Conservation (phyloP, 73 alveolate species). For the Paramecium octaurelia region DNA sequence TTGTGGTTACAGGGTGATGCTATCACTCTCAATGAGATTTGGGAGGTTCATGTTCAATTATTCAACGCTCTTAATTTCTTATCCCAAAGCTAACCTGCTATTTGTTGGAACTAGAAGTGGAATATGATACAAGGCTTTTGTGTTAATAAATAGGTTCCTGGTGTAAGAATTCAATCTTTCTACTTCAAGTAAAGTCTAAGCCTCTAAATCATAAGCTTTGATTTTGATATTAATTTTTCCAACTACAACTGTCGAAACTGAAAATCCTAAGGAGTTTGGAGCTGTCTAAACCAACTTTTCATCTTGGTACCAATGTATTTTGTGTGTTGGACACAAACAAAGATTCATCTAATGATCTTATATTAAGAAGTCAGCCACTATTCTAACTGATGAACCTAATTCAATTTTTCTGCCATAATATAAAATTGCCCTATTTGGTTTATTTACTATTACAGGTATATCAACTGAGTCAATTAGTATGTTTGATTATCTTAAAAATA, state of each 20-base stretch:
- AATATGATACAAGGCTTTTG: neutral
- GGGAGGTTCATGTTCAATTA: neutral
- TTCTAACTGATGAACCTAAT: constrained; percentile 16
- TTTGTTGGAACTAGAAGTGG: neutral
- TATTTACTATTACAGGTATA: neutral
- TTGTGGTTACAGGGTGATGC: neutral
- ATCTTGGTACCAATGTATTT: neutral
- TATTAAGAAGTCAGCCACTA: neutral
- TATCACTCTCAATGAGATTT: neutral
- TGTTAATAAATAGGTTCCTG: neutral
- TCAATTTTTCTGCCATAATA: neutral
- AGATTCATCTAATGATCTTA: neutral
- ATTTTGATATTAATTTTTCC: neutral
- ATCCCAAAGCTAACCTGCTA: neutral
- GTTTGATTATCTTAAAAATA: neutral
- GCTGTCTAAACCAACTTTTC: neutral
- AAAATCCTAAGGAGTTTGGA: neutral
- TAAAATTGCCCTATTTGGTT: neutral
- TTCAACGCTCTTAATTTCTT: neutral
- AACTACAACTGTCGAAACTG: neutral
- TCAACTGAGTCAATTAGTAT: neutral
- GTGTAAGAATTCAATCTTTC: neutral
- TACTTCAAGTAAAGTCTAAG: neutral
- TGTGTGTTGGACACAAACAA: neutral
- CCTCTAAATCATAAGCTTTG: neutral